Evolutionary conservation across 805 yeast species (phyloP).

Genomic region (Saccharomycopsis malanga): DNA sequence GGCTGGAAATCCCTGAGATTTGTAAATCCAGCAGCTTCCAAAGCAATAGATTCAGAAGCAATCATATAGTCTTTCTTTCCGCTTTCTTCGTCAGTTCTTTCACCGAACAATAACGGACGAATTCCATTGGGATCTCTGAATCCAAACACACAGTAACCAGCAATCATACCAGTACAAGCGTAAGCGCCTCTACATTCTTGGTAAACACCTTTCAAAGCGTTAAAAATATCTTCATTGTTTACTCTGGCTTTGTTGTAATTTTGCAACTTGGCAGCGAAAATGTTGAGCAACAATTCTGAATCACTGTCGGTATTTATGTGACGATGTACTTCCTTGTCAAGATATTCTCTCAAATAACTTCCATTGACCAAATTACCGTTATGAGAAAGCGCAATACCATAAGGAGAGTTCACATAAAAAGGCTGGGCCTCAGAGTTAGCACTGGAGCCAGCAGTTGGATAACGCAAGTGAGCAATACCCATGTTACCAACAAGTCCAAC

Average conservation of each 20-base stretch:
- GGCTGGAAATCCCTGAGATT: constrained; percentile 79
- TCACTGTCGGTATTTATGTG: constrained; percentile 97
- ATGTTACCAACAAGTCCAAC: constrained; percentile 78
- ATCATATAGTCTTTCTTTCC: constrained; percentile 85
- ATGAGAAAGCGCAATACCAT: constrained; percentile 84
- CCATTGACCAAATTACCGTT: constrained; percentile 95
- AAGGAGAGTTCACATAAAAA: constrained; percentile 94
- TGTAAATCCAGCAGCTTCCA: constrained; percentile 83
- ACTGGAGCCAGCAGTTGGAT: constrained; percentile 95
- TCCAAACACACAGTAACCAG: constrained; percentile 93
- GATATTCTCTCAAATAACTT: constrained; percentile 60
- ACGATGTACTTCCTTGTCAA: constrained; percentile 92
- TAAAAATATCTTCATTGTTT: constrained; percentile 80
- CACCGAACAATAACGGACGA: constrained; percentile 85
- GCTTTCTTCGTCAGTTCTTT: constrained; percentile 55
- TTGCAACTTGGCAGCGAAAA: constrained; percentile 88
- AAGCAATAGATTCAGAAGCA: constrained; percentile 91
- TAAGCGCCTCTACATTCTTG: constrained; percentile 88
- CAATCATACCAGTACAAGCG: constrained; percentile 90
- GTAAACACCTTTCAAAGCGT: constrained; percentile 79
- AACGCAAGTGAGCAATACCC: constrained; percentile 93
- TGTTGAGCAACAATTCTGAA: constrained; percentile 81
- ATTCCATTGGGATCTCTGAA: constrained; percentile 97
- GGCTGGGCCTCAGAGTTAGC: constrained; percentile 98
- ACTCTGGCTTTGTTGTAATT: constrained; percentile 90